Base-by-base conservation (phyloP, 164 flowering plant species). In the Chimonanthus praecox region DNA sequence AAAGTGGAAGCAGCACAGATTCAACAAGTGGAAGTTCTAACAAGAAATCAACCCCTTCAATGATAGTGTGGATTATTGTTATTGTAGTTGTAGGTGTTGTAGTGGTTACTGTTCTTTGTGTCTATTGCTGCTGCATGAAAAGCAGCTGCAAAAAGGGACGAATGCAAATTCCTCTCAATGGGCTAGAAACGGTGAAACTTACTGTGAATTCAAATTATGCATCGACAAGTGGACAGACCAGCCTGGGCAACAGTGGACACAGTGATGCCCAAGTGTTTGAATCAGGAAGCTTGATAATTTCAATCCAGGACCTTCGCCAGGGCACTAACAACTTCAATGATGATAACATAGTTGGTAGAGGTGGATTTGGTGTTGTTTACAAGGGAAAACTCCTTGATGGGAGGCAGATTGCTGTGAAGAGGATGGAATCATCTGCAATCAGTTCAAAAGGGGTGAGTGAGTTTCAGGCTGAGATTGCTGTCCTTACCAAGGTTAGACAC, bases 311-410 rank as follows among this genome's bases (percentile, higher is more conserved):
- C 8, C 84, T 87, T 73, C 83, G 83, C 33, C 78, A 81, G 62
- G 90, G 82, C 4, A 87, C 90, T 0, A 64, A 83, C 48, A 80
- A 87, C 72, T 87, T 87, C 64, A 77, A 79, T 46, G 84, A 82
- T 13, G 76, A 74, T 0, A 80, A 87, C 54, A 68, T 85, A 33
- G 68, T 85, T 49, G 90, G 90, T 4, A 85, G 72, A 51, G 90
- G 90, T 63, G 90, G 90, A 48, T 87, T 87, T 68, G 90, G 90
- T 11, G 74, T 85, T 18, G 90, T 85, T 11, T 87, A 87, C 67
- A 87, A 78, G 64, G 90, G 88, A 16, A 81, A 68, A 46, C 83
- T 87, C 64, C 84, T 74, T 8, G 90, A 87, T 64, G 90, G 88
- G 5, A 85, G 86, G 3, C 75, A 60, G 50, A 79, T 87, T 8